phyloP scores from a whole-genome alignment of 208 protist species.

The Acanthamoeba quina region DNA sequence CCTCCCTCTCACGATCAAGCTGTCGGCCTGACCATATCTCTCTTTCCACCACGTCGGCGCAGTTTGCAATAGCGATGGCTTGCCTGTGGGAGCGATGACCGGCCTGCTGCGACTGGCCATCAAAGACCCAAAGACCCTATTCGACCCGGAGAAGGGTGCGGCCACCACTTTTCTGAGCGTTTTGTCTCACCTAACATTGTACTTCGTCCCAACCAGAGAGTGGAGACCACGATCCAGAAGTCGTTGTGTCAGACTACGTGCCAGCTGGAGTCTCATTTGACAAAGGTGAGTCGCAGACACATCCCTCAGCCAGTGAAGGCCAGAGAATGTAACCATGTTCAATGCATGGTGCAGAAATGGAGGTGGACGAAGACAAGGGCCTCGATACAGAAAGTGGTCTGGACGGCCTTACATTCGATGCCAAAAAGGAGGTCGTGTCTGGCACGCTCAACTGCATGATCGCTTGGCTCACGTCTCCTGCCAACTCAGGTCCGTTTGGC shows the following conservation, averaged over 20 bases:
- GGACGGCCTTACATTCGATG: neutral
- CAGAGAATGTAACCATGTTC: neutral
- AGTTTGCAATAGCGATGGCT: conserved; percentile 26
- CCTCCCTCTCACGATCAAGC: neutral
- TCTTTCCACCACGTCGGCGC: neutral
- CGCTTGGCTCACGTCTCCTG: conserved; percentile 14
- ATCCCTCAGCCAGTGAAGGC: neutral
- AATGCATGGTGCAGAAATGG: neutral
- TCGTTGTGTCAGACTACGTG: conserved; percentile 1
- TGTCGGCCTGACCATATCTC: too few relatives aligned
- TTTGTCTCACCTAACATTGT: too few relatives aligned
- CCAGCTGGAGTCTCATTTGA: neutral
- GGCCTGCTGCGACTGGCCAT: neutral
- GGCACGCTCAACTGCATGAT: conserved; percentile 43
- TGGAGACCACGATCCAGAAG: conserved; percentile 13
- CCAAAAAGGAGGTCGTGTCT: conserved; percentile 5
- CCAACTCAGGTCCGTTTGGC: neutral
- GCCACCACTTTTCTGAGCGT: neutral
- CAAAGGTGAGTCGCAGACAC: neutral
- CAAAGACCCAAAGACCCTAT: neutral
- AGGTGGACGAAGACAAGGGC: conserved; percentile 3
- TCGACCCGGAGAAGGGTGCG: neutral
- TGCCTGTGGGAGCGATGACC: neutral
- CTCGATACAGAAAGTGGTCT: neutral
- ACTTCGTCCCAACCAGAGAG: too few relatives aligned